Evolutionary conservation across 305 asterid species (phyloP).

Genomic region (Striga hermonthica): DNA sequence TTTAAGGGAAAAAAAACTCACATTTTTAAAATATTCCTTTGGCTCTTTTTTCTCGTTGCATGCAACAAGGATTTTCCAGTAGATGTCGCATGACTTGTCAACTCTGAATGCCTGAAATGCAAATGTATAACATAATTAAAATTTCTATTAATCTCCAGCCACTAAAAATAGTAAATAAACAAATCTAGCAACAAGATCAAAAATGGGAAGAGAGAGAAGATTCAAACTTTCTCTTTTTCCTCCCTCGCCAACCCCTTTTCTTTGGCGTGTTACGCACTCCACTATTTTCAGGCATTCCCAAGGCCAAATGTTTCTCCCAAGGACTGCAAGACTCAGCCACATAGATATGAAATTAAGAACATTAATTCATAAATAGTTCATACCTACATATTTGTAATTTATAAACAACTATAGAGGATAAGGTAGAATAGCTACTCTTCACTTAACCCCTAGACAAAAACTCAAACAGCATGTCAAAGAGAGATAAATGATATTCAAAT

Average conservation of each 20-base stretch:
- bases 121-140: conserved; percentile 21
- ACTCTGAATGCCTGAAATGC: conserved; percentile 50
- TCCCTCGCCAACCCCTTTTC: conserved; percentile 46
- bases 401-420: conserved; percentile 9
- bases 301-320: conserved; percentile 49
- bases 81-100: conserved; percentile 37
- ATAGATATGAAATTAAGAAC: conserved; percentile 17
- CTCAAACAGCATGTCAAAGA: conserved; percentile 16
- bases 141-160: conserved; percentile 2
- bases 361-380: neutral
- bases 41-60: conserved; percentile 49
- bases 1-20: conserved; percentile 34
- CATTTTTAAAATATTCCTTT: conserved; percentile 45
- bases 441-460: neutral
- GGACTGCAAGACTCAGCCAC: conserved; percentile 45
- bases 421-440: conserved; percentile 18
- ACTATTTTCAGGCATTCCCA: conserved; percentile 42
- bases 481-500: conserved; percentile 1
- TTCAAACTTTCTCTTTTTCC: conserved; percentile 74
- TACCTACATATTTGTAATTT: conserved; percentile 10
- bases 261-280: conserved; percentile 34
- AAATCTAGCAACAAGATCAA: conserved; percentile 23
- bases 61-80: conserved; percentile 41
- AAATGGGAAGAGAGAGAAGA: conserved; percentile 26
- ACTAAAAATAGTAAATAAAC: conserved; percentile 9